Evolutionary conservation across 2,329 filamentous ascomycete species (phyloP).

Genomic region (Sporothrix phasma): DNA sequence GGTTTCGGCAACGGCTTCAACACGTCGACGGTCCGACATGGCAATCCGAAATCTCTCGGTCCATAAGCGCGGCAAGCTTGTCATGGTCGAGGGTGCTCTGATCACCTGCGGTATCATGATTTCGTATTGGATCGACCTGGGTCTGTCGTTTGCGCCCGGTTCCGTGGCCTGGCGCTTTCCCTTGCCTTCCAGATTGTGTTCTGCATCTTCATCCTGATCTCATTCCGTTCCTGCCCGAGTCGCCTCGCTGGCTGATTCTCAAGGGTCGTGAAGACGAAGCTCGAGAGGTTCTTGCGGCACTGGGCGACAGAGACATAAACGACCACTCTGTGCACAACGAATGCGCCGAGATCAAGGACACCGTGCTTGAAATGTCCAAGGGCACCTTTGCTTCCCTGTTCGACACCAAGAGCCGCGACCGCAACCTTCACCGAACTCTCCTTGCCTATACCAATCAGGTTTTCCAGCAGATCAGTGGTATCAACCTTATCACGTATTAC

Average conservation of each 20-base stretch:
- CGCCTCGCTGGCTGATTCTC: slow-evolving; percentile 37
- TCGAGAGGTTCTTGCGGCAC: slow-evolving; percentile 32
- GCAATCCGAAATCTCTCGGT: slow-evolving; percentile 49
- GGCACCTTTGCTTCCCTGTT: slow-evolving; percentile 20
- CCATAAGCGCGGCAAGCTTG: slow-evolving; percentile 50
- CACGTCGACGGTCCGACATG: slow-evolving; percentile 44
- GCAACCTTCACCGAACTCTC: slow-evolving; percentile 20
- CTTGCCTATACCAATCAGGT: slow-evolving; percentile 20
- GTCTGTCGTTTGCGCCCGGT: slow-evolving; percentile 41
- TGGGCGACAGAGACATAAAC: slow-evolving; percentile 33
- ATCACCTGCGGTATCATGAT: slow-evolving; percentile 49
- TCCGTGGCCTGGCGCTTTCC: slow-evolving; percentile 51
- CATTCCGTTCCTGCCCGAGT: slow-evolving; percentile 44
- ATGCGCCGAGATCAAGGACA: slow-evolving; percentile 42
- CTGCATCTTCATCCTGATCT: slow-evolving; percentile 46
- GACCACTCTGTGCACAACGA: slow-evolving; percentile 47
- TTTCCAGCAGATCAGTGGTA: slow-evolving; percentile 35
- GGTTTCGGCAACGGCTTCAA: slow-evolving; percentile 35
- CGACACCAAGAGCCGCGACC: slow-evolving; percentile 17
- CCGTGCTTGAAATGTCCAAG: slow-evolving; percentile 48
- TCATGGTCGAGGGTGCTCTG: slow-evolving; percentile 51
- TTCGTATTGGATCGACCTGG: slow-evolving; percentile 52
- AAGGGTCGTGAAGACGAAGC: slow-evolving; percentile 36
- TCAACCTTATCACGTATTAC: slow-evolving; percentile 20
- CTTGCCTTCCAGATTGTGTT: slow-evolving; percentile 49